Evolutionary conservation across 2,329 filamentous ascomycete genomes (phyloP).

Genomic region (Penicillium brevicompactum): DNA sequence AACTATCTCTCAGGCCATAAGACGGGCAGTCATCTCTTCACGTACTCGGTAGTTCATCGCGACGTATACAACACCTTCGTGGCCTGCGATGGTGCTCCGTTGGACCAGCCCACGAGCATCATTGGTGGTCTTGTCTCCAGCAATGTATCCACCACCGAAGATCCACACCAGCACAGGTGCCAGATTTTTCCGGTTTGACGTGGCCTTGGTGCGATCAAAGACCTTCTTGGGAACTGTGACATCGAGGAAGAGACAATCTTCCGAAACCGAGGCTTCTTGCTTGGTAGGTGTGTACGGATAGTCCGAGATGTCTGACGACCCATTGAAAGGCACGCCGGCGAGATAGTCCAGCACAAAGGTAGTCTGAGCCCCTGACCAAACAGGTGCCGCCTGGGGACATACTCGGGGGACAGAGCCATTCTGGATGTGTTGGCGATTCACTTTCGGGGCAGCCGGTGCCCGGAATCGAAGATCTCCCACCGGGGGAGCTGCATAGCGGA

Average conservation of each 20-base stretch:
- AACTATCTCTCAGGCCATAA: neutral
- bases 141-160: constrained; percentile 53
- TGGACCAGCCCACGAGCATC: constrained; percentile 45
- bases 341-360: constrained; percentile 22
- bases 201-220: constrained; percentile 29
- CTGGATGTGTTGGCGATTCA: constrained; percentile 50
- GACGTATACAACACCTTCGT: constrained; percentile 51
- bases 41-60: constrained; percentile 50
- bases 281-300: constrained; percentile 19
- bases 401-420: constrained; percentile 46
- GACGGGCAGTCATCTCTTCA: neutral
- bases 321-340: constrained; percentile 13
- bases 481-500: constrained; percentile 59
- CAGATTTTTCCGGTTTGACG: constrained; percentile 10
- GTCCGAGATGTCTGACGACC: constrained; percentile 24
- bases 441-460: constrained; percentile 47
- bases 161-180: constrained; percentile 47
- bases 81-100: constrained; percentile 41
- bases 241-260: constrained; percentile 44
- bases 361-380: constrained; percentile 42
- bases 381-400: constrained; percentile 49
- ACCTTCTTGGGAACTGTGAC: constrained; percentile 37
- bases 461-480: constrained; percentile 54
- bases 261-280: constrained; percentile 30
- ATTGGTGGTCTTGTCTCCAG: constrained; percentile 39